Evolutionary conservation across 495 filamentous ascomycete genomes (phyloP), one percentile per base, ranked within the genome.

Genomic region (Tuber brumale): DNA sequence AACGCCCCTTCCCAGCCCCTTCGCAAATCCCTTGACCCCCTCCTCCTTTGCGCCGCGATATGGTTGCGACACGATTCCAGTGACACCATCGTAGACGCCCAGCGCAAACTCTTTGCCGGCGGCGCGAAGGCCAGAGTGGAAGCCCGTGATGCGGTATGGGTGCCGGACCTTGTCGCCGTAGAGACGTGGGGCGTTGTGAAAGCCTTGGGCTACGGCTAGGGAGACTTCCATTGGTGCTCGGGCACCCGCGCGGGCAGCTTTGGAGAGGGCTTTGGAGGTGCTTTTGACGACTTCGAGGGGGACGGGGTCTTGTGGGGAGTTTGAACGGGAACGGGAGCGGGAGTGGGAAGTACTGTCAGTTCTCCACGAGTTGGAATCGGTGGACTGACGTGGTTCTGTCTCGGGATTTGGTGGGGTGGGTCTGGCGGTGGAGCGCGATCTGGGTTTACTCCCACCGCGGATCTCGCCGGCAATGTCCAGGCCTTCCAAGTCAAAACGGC

Each of bases 141-240:
- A 87, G 3, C 91, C 92, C 7, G 90, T 91, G 45, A 94, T 88
- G 7, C 90, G 86, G 10, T 86, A 84, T 7, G 90, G 88, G 73
- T 82, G 88, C 70, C 85, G 87, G 41, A 86, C 88, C 73, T 86
- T 85, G 76, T 89, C 90, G 8, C 92, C 92, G 79, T 93, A 93
- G 1, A 97, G 85, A 0, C 92, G 88, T 1, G 94, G 94, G 0
- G 93, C 91, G 77, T 94, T 94, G 82, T 95, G 92, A 76, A 95
- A 92, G 2, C 93, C 93, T 80, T 94, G 92, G 4, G 91, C 89
- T 3, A 94, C 82, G 0, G 93, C 92, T 1, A 94, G 84, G 7
- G 88, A 87, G 35, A 95, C 86, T 79, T 94, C 91, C 76, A 94
- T 90, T 9, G 88, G 90, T 19, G 84, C 87, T 23, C 79, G 74